These are phyloP conservation scores for Capsicum chinense DNA, from an alignment of 257 asterid genomes.

Conservation along the genomic window DNA sequence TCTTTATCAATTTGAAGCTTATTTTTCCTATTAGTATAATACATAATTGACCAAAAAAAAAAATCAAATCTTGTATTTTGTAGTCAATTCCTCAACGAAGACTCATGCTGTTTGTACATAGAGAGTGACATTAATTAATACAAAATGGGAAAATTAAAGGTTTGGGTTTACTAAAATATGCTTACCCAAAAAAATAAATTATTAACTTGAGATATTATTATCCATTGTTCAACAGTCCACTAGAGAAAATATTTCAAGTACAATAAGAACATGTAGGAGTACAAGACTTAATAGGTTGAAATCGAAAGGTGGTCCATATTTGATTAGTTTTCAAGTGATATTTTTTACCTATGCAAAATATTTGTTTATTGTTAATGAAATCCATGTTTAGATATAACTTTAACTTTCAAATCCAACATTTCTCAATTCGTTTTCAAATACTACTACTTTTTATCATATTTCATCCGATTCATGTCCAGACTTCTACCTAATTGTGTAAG, in stretches of 20 bases:
- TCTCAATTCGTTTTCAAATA: no score
- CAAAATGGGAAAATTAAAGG: not conserved
- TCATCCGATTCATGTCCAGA: no score
- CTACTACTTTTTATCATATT: no score
- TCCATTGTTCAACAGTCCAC: not conserved
- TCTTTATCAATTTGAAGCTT: not conserved
- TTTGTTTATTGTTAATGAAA: no score
- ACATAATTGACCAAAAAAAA: not conserved
- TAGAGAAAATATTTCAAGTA: not conserved
- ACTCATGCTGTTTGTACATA: not conserved
- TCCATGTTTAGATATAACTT: no score
- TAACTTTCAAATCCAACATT: no score
- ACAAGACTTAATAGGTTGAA: not conserved
- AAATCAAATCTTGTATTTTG: not conserved
- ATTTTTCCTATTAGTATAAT: not conserved
- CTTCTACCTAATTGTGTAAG: not conserved
- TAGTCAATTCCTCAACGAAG: not conserved
- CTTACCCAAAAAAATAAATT: not conserved
- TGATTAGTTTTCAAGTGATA: not conserved
- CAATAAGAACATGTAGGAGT: not conserved
- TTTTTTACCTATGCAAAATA: not conserved
- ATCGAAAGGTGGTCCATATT: not conserved
- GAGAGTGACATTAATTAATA: not conserved
- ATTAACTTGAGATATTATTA: not conserved
- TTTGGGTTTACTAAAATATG: not conserved